phyloP scores from a whole-genome alignment of 257 asterid species.

The Solanum pennellii region DNA sequence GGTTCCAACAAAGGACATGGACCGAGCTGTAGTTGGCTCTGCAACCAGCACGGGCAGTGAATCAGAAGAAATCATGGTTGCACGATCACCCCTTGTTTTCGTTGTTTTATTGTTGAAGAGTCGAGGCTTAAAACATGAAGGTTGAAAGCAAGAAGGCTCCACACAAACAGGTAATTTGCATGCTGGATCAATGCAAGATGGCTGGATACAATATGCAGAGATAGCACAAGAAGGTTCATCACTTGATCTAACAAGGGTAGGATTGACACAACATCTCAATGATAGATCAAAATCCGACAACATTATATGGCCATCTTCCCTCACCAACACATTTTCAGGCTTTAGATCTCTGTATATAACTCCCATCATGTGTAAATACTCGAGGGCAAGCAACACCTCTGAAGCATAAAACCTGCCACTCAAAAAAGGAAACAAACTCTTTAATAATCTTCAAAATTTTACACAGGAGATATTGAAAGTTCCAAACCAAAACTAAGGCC shows the following conservation, averaged over 20 bases:
- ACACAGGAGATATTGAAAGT: background rate
- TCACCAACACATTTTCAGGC: constrained; percentile 85
- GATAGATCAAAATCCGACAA: constrained; percentile 88
- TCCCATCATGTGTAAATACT: constrained; percentile 95
- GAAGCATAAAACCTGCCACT: constrained; percentile 70
- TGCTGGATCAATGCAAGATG: constrained; percentile 62
- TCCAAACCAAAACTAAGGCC: background rate
- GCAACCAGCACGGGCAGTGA: constrained; percentile 62
- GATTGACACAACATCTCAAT: constrained; percentile 61
- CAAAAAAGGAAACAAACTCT: background rate
- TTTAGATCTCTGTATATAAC: constrained; percentile 82
- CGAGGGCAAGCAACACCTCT: constrained; percentile 84
- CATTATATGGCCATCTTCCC: constrained; percentile 96
- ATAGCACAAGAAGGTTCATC: constrained; percentile 37
- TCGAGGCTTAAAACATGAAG: constrained; percentile 86
- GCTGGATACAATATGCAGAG: constrained; percentile 71
- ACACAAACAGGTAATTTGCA: constrained; percentile 69
- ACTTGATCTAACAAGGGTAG: constrained; percentile 54
- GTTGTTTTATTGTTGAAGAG: constrained; percentile 38
- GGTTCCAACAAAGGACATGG: constrained; percentile 94
- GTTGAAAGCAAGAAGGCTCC: constrained; percentile 73
- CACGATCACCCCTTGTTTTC: constrained; percentile 28
- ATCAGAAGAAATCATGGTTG: constrained; percentile 14
- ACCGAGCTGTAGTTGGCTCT: constrained; percentile 84
- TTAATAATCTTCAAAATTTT: background rate